A percentile compares a stretch with the other conserved stretches of the same genome.
Evolutionary conservation across 2,329 filamentous ascomycete species (phyloP).

Genomic region (Colletotrichum sansevieriae): DNA sequence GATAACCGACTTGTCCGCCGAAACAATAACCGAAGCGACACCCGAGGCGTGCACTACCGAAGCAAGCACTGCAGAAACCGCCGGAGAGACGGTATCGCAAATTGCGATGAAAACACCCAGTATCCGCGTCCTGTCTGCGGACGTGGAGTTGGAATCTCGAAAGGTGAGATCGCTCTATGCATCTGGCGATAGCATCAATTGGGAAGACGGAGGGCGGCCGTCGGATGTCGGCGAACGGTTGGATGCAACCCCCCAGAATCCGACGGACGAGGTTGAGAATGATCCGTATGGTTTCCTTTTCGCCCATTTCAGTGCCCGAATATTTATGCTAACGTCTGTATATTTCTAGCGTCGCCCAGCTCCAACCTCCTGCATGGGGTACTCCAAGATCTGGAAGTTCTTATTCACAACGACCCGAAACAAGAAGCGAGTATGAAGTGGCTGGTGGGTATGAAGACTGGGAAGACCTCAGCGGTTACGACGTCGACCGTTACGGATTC

Average conservation of each 20-base stretch:
- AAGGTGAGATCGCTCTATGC: conserved; percentile 77
- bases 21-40: neutral
- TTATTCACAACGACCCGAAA: conserved; percentile 60
- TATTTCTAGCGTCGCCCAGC: conserved; percentile 47
- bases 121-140: conserved; percentile 66
- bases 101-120: conserved; percentile 53
- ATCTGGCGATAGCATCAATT: conserved; percentile 65
- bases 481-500: conserved; percentile 78
- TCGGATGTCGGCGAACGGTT: conserved; percentile 62
- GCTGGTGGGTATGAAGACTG: conserved; percentile 75
- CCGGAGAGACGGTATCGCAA: conserved; percentile 38
- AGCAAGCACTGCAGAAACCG: conserved; percentile 38
- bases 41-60: conserved; percentile 1
- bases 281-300: conserved; percentile 70
- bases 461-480: conserved; percentile 71
- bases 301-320: conserved; percentile 45
- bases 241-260: conserved; percentile 64
- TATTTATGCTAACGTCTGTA: conserved; percentile 47
- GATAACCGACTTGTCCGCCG: neutral
- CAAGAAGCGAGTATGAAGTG: conserved; percentile 59
- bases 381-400: conserved; percentile 59
- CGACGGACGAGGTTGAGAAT: conserved; percentile 65
- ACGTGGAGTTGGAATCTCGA: conserved; percentile 73
- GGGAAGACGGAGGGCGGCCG: conserved; percentile 64
- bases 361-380: conserved; percentile 51